A percentile compares a stretch with the other conserved stretches of the same genome.
phyloP scores from a whole-genome alignment of 2,329 filamentous ascomycete genomes.

The Cercospora sojina region DNA sequence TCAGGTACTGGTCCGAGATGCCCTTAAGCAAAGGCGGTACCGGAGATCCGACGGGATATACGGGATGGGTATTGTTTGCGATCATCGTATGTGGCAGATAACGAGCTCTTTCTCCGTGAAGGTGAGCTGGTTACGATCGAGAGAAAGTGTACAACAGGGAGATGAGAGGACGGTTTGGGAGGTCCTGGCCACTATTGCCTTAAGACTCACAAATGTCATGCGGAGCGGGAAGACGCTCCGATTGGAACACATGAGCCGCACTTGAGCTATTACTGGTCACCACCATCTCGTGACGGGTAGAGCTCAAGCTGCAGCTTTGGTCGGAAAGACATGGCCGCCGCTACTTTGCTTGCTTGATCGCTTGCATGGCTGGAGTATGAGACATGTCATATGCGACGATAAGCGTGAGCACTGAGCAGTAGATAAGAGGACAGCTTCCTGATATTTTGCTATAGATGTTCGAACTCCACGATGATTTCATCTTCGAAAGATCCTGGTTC shows the following conservation, averaged over 20 bases:
- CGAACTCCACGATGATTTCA: not conserved
- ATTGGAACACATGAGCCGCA: not conserved
- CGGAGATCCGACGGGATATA: not conserved
- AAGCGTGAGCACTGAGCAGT: not conserved
- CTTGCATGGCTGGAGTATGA: too few species aligned
- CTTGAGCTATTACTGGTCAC: not conserved
- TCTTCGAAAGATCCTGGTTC: not conserved
- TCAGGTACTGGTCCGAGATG: not conserved
- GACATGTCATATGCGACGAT: not conserved
- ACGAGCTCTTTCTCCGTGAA: too few species aligned
- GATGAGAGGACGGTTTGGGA: not conserved
- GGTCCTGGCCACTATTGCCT: not conserved
- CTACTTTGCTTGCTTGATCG: not conserved
- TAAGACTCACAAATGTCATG: not conserved
- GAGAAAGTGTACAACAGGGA: not conserved
- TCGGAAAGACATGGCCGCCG: not conserved
- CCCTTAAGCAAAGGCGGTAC: not conserved
- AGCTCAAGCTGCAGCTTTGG: not conserved
- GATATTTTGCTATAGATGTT: not conserved
- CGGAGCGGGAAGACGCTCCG: not conserved
- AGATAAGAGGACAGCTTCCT: too few species aligned
- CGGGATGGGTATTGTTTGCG: not conserved
- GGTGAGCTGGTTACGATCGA: too few species aligned
- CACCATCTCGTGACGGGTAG: not conserved
- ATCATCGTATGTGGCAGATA: not conserved